phyloP scores from a whole-genome alignment of 768 basidiomycete genomes.

The Hericium rajendrae region DNA sequence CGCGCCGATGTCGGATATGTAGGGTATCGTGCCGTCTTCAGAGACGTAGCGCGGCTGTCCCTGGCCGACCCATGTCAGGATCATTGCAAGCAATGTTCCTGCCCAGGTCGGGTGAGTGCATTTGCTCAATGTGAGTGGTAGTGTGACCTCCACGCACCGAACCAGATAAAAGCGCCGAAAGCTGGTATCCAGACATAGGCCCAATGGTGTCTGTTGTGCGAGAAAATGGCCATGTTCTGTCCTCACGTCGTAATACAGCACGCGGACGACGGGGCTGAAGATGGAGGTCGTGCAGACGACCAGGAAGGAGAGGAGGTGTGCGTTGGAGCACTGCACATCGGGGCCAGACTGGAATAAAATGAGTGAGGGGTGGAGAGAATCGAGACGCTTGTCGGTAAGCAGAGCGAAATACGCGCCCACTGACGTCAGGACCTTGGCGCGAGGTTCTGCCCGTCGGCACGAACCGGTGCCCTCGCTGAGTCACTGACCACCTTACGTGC shows the following conservation, averaged over 20 bases:
- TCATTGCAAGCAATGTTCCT: slow-evolving; percentile 58
- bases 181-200: slow-evolving; percentile 57
- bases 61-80: slow-evolving; percentile 62
- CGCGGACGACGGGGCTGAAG: background rate
- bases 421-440: background rate
- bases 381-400: too few relatives aligned
- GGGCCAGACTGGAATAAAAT: background rate
- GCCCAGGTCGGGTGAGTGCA: background rate
- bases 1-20: slow-evolving; percentile 75
- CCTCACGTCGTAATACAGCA: background rate
- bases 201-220: slow-evolving; percentile 37
- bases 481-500: background rate
- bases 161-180: slow-evolving; percentile 56
- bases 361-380: too few relatives aligned
- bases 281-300: background rate
- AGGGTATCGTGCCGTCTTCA: slow-evolving; percentile 49
- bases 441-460: too few relatives aligned
- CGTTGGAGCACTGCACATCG: background rate
- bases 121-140: background rate
- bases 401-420: background rate
- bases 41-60: slow-evolving; percentile 52
- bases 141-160: slow-evolving; percentile 28
- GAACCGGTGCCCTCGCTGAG: too few relatives aligned
- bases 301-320: background rate
- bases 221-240: slow-evolving; percentile 9